Evolutionary conservation across 495 filamentous ascomycete species (phyloP).

Genomic region (Elasticomyces elasticus): DNA sequence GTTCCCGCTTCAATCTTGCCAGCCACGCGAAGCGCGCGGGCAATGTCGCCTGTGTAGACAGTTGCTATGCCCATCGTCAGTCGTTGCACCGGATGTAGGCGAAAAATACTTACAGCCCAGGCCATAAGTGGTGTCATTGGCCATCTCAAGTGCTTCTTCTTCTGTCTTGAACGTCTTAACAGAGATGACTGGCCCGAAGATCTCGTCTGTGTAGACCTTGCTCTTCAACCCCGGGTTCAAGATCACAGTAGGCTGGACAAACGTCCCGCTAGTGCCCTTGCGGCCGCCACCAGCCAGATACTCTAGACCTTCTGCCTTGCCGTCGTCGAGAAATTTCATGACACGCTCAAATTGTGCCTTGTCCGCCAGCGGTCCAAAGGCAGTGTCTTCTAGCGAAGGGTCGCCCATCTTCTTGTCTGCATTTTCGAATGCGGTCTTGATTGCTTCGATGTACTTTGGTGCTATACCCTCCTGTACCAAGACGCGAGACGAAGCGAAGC

Average conservation of each 20-base stretch:
- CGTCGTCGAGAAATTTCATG: constrained; percentile 25
- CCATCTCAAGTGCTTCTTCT: constrained; percentile 41
- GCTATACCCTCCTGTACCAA: constrained; percentile 30
- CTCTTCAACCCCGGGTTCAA: constrained; percentile 35
- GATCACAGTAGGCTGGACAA: constrained; percentile 42
- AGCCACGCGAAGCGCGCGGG: constrained; percentile 40
- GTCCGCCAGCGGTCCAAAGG: constrained; percentile 30
- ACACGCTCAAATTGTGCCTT: constrained; percentile 31
- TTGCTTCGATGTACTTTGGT: constrained; percentile 26
- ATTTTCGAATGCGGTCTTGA: constrained; percentile 28
- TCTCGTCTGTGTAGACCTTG: constrained; percentile 42
- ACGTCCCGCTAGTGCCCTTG: constrained; percentile 33
- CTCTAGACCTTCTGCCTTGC: constrained; percentile 25
- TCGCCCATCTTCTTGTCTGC: constrained; percentile 24
- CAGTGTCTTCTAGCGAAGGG: constrained; percentile 19
- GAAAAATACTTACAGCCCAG: constrained; percentile 22
- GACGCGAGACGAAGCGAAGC: constrained; percentile 25
- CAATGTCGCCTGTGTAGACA: constrained; percentile 45
- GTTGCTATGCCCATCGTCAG: constrained; percentile 11
- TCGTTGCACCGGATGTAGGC: neutral
- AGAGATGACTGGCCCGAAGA: constrained; percentile 44
- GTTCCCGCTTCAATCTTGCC: constrained; percentile 42
- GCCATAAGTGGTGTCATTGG: constrained; percentile 42
- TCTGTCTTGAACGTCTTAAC: constrained; percentile 45
- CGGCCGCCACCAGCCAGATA: constrained; percentile 24